A percentile compares a stretch with the other conserved stretches of the same genome.
Conservation (phyloP, 2,329 filamentous ascomycete genomes). For the Epichloe amarillans region DNA sequence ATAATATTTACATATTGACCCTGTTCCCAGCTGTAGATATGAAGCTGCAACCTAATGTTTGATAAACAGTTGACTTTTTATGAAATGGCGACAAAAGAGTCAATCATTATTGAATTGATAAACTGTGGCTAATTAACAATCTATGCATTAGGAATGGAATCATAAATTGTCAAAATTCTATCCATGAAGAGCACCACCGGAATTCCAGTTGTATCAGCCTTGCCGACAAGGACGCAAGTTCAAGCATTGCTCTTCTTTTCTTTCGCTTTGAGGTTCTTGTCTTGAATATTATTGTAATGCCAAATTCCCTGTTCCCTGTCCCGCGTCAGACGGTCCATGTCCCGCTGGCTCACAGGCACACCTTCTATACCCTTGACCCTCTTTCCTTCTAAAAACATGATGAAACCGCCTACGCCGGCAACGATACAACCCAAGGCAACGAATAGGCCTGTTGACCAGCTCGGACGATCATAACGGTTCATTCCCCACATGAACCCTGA, state of each 20-base stretch:
- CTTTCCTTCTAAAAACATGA: constrained; percentile 60
- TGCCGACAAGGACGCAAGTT: neutral
- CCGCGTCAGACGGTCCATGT: constrained; percentile 33
- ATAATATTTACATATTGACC: too few relatives aligned
- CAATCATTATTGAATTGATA: too few relatives aligned
- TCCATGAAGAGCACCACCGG: too few relatives aligned
- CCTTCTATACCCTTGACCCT: constrained; percentile 60
- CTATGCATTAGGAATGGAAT: too few relatives aligned
- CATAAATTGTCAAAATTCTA: too few relatives aligned
- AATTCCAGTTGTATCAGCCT: too few relatives aligned
- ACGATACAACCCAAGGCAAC: constrained; percentile 61
- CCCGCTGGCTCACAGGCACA: constrained; percentile 45
- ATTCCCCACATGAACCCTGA: constrained; percentile 75
- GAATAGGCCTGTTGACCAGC: constrained; percentile 69
- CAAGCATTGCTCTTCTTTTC: constrained; percentile 1
- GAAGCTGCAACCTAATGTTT: too few relatives aligned
- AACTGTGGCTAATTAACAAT: too few relatives aligned
- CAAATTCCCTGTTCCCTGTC: constrained; percentile 42
- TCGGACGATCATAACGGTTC: constrained; percentile 59
- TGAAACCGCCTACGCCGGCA: constrained; percentile 52
- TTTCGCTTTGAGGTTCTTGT: constrained; percentile 16
- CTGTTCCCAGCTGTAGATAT: too few relatives aligned
- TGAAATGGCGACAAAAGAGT: too few relatives aligned
- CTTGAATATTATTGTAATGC: constrained; percentile 36
- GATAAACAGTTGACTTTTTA: too few relatives aligned